These are phyloP conservation scores for Delonix regia DNA, from an alignment of 306 rosid species.

Conservation along the genomic window DNA sequence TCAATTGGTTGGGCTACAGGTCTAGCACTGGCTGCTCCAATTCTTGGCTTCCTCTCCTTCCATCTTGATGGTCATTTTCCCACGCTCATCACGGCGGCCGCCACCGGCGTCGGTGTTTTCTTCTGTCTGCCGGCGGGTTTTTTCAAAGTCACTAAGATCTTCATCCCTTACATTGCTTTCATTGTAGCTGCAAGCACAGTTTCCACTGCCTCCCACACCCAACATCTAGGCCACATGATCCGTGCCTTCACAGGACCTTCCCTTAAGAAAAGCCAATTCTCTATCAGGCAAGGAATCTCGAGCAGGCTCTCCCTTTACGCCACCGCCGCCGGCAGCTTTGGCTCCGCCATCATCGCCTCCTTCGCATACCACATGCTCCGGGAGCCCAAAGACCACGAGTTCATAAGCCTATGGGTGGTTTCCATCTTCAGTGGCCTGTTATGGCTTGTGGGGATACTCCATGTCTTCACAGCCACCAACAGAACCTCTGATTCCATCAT, in stretches of 20 bases:
- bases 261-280: conserved; percentile 26
- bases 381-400: conserved; percentile 40
- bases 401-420: conserved; percentile 69
- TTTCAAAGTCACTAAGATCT: conserved; percentile 60
- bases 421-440: conserved; percentile 75
- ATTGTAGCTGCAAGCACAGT: conserved; percentile 54
- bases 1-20: conserved; percentile 83
- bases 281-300: conserved; percentile 39
- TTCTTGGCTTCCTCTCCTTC: conserved; percentile 52
- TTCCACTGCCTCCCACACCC: conserved; percentile 66
- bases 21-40: conserved; percentile 57
- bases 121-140: conserved; percentile 77
- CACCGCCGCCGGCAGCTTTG: conserved; percentile 50
- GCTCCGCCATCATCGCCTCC: conserved; percentile 57
- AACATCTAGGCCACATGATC: conserved; percentile 65
- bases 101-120: conserved; percentile 66
- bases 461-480: conserved; percentile 43
- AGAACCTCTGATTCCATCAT: conserved; percentile 32
- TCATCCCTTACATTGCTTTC: conserved; percentile 63
- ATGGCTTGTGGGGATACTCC: conserved; percentile 72
- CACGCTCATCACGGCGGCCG: conserved; percentile 43
- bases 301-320: conserved; percentile 59
- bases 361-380: conserved; percentile 74
- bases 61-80: conserved; percentile 56
- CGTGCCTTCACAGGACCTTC: conserved; percentile 39